phyloP scores from a whole-genome alignment of 768 basidiomycete genomes.

The Trametes gibbosa region DNA sequence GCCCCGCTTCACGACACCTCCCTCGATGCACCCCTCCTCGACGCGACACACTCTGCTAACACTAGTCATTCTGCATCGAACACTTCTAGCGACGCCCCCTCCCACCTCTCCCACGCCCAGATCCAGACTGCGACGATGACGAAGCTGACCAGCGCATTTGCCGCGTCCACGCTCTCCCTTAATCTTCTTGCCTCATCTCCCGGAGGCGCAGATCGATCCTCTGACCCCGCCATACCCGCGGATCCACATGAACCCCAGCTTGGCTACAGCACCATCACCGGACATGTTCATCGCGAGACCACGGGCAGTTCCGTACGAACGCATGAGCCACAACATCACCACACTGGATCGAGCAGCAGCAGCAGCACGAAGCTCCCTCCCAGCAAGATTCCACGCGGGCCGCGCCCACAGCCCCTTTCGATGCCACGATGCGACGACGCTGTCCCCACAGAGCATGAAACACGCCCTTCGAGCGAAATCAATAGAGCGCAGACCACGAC shows the following conservation, averaged over 20 bases:
- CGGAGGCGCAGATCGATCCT: too few relatives aligned
- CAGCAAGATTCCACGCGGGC: conserved; percentile 27
- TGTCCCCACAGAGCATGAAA: not conserved
- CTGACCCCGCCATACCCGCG: not conserved
- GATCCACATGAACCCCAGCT: not conserved
- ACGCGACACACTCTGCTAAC: conserved; percentile 18
- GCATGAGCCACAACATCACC: not conserved
- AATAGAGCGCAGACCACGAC: not conserved
- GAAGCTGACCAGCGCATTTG: conserved; percentile 24
- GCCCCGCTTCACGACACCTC: not conserved
- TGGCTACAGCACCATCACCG: not conserved
- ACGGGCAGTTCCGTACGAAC: not conserved
- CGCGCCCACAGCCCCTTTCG: conserved; percentile 19
- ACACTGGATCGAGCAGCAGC: conserved; percentile 6
- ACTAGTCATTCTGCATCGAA: conserved; percentile 19
- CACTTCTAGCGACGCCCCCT: conserved; percentile 24
- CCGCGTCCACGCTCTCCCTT: conserved; percentile 10
- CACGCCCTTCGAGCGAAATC: not conserved
- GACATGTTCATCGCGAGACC: not conserved
- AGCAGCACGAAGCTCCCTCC: conserved; percentile 2
- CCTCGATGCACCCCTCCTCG: conserved; percentile 1
- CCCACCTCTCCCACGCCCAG: conserved; percentile 22
- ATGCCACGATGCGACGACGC: not conserved
- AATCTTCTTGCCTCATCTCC: conserved; percentile 3
- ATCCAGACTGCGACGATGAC: conserved; percentile 29